Percentiles rank a stretch among this genome's conserved stretches.
phyloP scores from a whole-genome alignment of 2,329 filamentous ascomycete genomes.

The Phyllosticta paracitricarpa region DNA sequence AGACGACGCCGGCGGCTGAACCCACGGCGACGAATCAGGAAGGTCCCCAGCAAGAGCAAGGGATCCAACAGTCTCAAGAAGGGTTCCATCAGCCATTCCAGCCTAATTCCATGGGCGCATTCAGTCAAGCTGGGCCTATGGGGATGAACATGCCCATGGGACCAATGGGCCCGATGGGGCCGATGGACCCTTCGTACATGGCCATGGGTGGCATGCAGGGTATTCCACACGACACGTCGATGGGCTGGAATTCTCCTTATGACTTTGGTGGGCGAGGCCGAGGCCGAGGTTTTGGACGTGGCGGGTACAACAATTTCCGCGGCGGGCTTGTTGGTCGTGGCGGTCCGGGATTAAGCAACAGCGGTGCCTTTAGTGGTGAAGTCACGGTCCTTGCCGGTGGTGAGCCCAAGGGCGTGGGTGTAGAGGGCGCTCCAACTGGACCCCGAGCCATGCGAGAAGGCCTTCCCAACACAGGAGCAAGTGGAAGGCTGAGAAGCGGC shows the following conservation, averaged over 20 bases:
- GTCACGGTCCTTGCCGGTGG: constrained; percentile 25
- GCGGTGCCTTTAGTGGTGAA: constrained; percentile 20
- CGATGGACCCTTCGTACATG: constrained; percentile 15
- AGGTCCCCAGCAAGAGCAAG: background rate
- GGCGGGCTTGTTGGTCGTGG: constrained; percentile 38
- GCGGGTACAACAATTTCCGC: constrained; percentile 34
- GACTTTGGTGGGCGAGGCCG: constrained; percentile 53
- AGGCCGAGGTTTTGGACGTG: constrained; percentile 36
- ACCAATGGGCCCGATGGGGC: constrained; percentile 2
- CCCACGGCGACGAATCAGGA: background rate
- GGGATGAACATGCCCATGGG: constrained; percentile 7
- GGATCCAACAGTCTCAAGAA: background rate
- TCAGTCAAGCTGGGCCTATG: constrained; percentile 4
- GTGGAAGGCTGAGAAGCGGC: constrained; percentile 40
- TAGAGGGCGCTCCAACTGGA: constrained; percentile 70
- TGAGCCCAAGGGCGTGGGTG: constrained; percentile 45
- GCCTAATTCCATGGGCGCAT: constrained; percentile 1
- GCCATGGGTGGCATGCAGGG: constrained; percentile 22
- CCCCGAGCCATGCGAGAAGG: constrained; percentile 92
- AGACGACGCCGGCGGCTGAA: background rate
- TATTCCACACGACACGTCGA: constrained; percentile 15
- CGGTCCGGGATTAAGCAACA: constrained; percentile 14
- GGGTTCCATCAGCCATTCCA: constrained; percentile 1
- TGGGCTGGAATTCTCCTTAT: constrained; percentile 12
- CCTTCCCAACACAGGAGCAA: constrained; percentile 68